phyloP scores from a whole-genome alignment of 2,329 filamentous ascomycete species.

The Lasiodiplodia gonubiensis region DNA sequence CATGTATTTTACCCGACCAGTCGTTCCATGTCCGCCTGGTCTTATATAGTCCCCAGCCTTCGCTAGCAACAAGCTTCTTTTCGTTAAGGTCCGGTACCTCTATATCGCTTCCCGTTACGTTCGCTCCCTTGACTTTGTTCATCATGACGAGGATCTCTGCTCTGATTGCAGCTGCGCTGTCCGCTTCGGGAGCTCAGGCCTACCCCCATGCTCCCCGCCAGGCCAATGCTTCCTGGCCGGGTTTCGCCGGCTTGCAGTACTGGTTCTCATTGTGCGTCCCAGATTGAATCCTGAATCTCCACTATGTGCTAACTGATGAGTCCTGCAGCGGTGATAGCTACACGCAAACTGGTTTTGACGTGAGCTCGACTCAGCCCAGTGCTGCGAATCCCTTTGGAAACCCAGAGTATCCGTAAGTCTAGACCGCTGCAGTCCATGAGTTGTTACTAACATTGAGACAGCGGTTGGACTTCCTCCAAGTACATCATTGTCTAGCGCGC shows the following conservation, averaged over 20 bases:
- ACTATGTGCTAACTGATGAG: neutral
- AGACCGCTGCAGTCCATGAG: neutral
- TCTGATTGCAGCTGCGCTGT: constrained; percentile 19
- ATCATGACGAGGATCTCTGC: constrained; percentile 18
- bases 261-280: constrained; percentile 37
- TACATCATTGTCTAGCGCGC: neutral
- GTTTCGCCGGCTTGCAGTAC: constrained; percentile 32
- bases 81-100: neutral
- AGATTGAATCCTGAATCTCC: neutral
- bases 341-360: constrained; percentile 64
- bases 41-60: neutral
- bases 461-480: constrained; percentile 32
- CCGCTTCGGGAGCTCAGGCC: constrained; percentile 15
- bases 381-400: constrained; percentile 66
- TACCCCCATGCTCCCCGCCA: constrained; percentile 15
- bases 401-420: constrained; percentile 55
- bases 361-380: constrained; percentile 58
- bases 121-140: constrained; percentile 2
- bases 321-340: constrained; percentile 63
- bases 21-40: neutral
- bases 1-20: constrained; percentile 18
- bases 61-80: neutral
- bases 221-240: constrained; percentile 25
- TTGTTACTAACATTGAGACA: constrained; percentile 9
- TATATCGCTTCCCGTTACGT: neutral